Evolutionary conservation across 495 filamentous ascomycete genomes (phyloP), one percentile per base, ranked within the genome.

Genomic region (Penicillium tannophilum): DNA sequence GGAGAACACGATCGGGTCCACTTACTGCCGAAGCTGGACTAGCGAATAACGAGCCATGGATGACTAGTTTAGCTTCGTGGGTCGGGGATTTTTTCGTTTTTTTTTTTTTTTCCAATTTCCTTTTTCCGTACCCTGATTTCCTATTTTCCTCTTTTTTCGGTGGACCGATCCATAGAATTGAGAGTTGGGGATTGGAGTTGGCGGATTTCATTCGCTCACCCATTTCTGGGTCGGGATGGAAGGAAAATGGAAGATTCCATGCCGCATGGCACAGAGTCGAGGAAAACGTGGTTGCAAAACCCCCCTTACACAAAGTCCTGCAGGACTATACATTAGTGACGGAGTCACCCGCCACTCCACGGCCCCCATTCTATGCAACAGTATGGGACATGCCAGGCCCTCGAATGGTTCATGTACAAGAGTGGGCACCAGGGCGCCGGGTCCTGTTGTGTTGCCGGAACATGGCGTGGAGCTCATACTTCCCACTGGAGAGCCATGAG

Each of bases 221-320:
- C 33, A 36, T 30, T 46, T 11, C 28, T 26, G 46, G 23, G 53
- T 33, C 33, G 33, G 33, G 50, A 67, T 52, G 60, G 54, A 56
- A 52, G 36, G 35, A 24, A 39, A 39, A 55, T 49, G 33, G 59
- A 61, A 61, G 23, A 31, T 61, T 61, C 46, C 23, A 55, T 60
- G 23, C 33, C 45, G 24, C 43, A 44, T 41, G 53, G 28, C 23
- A 46, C 2, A 44, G 20, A 3, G 9, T 5, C 3, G 16, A 7
- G 6, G 4, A 28, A 56, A 61, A 61, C 58, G 58, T 61, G 58
- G 58, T 17, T 23, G 7, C 19, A 24, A 11, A 33, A 33, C 33
- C 12, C 43, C 43, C 43, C 11, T 46, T 46, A 24, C 19, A 12
- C 33, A 14, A 36, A 41, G 4, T 44, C 42, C 42, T 19, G 42